A percentile compares a stretch with the other conserved stretches of the same genome.
Evolutionary conservation across 2,329 filamentous ascomycete species (phyloP).

Genomic region (Aquanectria penicillioides): DNA sequence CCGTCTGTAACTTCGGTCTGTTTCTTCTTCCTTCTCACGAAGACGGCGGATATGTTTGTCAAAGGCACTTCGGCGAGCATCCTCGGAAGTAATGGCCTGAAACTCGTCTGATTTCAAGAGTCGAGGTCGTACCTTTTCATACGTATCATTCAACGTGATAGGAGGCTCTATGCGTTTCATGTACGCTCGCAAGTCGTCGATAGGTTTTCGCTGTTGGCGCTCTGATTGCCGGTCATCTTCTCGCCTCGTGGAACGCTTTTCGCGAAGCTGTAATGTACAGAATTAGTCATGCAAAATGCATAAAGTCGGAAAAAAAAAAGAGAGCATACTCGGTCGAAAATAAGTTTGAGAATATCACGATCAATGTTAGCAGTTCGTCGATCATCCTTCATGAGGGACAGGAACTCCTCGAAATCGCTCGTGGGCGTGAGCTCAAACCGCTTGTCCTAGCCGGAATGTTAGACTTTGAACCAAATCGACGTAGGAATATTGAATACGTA

Average conservation of each 20-base stretch:
- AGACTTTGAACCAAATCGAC: neutral
- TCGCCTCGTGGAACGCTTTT: slow-evolving; percentile 81
- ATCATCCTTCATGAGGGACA: slow-evolving; percentile 83
- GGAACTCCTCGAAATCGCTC: slow-evolving; percentile 90
- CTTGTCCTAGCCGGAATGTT: slow-evolving; percentile 71
- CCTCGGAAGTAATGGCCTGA: slow-evolving; percentile 82
- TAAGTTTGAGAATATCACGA: slow-evolving; percentile 78
- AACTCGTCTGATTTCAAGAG: slow-evolving; percentile 87
- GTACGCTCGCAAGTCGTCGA: slow-evolving; percentile 84
- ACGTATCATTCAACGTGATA: slow-evolving; percentile 80
- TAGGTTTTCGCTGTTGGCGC: slow-evolving; percentile 83
- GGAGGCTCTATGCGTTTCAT: slow-evolving; percentile 93
- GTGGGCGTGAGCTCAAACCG: slow-evolving; percentile 89
- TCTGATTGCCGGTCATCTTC: slow-evolving; percentile 90
- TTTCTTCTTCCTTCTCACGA: slow-evolving; percentile 90
- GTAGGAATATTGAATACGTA: slow-evolving; percentile 55
- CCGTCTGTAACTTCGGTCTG: slow-evolving; percentile 71
- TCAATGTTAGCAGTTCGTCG: slow-evolving; percentile 89
- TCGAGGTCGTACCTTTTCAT: slow-evolving; percentile 85
- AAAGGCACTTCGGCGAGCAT: slow-evolving; percentile 83
- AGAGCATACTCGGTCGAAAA: slow-evolving; percentile 79
- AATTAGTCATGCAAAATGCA: slow-evolving; percentile 5
- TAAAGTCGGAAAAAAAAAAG: neutral
- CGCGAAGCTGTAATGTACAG: slow-evolving; percentile 72
- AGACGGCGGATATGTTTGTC: slow-evolving; percentile 91